Percentiles rank a stretch among this genome's conserved stretches.
phyloP scores from a whole-genome alignment of 306 rosid species.

The Castanospermum australe region DNA sequence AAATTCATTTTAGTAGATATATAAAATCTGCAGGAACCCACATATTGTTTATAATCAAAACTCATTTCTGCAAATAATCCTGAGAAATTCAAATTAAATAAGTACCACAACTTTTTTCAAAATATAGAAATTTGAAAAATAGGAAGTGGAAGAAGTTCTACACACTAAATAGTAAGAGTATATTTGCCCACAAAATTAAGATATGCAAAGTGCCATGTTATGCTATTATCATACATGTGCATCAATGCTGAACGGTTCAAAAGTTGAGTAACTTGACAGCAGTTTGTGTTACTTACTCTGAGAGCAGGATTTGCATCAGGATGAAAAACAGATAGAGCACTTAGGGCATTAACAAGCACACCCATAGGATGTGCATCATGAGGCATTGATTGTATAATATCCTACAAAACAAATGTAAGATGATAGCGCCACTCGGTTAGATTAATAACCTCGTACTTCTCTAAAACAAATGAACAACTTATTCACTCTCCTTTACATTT shows the following conservation, averaged over 20 bases:
- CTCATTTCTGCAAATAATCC: background rate
- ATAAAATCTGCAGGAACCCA: background rate
- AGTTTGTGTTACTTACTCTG: slow-evolving; percentile 45
- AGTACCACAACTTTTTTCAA: background rate
- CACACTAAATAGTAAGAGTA: background rate
- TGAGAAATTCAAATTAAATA: background rate
- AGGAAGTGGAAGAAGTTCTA: background rate
- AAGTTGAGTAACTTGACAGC: background rate
- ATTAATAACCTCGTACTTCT: background rate
- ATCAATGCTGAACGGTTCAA: slow-evolving; percentile 7
- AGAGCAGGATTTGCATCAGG: slow-evolving; percentile 97
- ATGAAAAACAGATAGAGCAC: slow-evolving; percentile 84
- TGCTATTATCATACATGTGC: background rate
- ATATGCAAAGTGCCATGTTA: background rate
- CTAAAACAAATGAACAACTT: background rate
- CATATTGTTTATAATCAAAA: background rate
- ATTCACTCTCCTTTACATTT: background rate
- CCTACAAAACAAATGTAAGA: slow-evolving; percentile 49
- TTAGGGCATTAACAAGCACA: slow-evolving; percentile 75
- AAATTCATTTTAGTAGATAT: background rate
- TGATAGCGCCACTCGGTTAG: background rate
- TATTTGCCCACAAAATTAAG: background rate
- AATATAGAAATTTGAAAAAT: background rate
- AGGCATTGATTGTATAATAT: slow-evolving; percentile 85
- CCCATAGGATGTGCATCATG: slow-evolving; percentile 99